Conservation (phyloP, 805 yeast genomes). For the Hanseniaspora valbyensis region DNA sequence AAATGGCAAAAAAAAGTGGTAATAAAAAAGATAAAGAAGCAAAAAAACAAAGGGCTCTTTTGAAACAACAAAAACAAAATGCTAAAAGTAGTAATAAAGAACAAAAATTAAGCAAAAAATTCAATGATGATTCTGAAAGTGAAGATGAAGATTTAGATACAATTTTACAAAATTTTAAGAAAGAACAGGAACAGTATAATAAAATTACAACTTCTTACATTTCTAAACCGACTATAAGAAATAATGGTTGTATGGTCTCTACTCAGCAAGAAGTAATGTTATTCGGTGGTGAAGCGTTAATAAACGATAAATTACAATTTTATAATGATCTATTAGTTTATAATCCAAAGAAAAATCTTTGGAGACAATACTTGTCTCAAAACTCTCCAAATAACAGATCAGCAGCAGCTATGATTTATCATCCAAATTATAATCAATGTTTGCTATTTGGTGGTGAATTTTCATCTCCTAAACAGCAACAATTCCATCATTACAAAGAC, state of each 20-base stretch:
- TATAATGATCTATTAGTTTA: constrained; percentile 72
- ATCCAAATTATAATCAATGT: constrained; percentile 69
- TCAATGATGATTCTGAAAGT: constrained; percentile 65
- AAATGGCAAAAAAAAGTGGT: constrained; percentile 72
- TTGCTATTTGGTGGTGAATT: constrained; percentile 93
- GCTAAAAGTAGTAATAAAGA: constrained; percentile 63
- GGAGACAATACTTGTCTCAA: constrained; percentile 71
- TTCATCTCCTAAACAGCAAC: constrained; percentile 88
- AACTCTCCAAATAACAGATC: constrained; percentile 88
- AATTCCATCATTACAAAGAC: constrained; percentile 93
- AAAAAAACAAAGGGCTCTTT: constrained; percentile 78
- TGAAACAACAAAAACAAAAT: constrained; percentile 63
- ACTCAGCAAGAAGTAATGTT: constrained; percentile 64
- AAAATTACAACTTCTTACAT: constrained; percentile 53
- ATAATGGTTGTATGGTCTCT: constrained; percentile 65
- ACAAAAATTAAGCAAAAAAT: constrained; percentile 52
- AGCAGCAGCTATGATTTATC: constrained; percentile 86
- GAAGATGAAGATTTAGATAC: constrained; percentile 83
- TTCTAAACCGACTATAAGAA: constrained; percentile 53
- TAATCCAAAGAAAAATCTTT: constrained; percentile 61
- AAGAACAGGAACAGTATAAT: constrained; percentile 68
- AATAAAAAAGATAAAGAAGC: constrained; percentile 75
- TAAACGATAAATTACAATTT: constrained; percentile 32
- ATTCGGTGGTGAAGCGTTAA: constrained; percentile 79
- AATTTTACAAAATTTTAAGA: constrained; percentile 61